These are phyloP conservation scores for Lentinus polychrous DNA, from an alignment of 1,284 basidiomycete genomes.

Conservation along the genomic window DNA sequence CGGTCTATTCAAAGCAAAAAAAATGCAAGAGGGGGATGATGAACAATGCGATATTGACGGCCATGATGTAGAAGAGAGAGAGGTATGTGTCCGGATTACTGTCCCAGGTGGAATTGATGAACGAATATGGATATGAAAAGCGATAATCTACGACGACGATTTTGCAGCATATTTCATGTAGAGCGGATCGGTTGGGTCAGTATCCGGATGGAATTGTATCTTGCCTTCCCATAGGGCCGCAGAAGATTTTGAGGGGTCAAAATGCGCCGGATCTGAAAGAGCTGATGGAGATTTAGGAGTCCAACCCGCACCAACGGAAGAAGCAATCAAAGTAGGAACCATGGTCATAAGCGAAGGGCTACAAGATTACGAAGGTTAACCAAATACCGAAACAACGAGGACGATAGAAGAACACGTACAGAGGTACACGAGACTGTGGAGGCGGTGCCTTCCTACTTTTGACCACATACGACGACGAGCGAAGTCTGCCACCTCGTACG, in stretches of 20 bases:
- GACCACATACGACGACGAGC: conserved; percentile 76
- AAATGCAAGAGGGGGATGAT: no score
- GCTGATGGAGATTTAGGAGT: conserved; percentile 47
- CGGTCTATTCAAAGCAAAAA: neutral
- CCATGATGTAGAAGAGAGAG: neutral
- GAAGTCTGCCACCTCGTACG: conserved; percentile 80
- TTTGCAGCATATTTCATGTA: neutral
- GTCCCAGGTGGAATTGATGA: no score
- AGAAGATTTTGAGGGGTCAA: conserved; percentile 74
- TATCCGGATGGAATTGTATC: conserved; percentile 83
- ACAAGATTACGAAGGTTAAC: conserved; percentile 12
- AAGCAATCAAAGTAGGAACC: conserved; percentile 82
- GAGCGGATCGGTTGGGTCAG: conserved; percentile 42
- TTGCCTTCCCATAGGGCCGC: conserved; percentile 78
- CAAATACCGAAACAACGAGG: conserved; percentile 14
- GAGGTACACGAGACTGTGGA: conserved; percentile 35
- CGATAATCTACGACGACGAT: neutral
- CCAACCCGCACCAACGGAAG: conserved; percentile 81
- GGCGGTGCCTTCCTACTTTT: conserved; percentile 62
- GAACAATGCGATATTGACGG: neutral
- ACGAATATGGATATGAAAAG: no score
- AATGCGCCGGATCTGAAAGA: conserved; percentile 67
- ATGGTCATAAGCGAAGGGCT: conserved; percentile 76
- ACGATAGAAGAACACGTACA: conserved; percentile 20
- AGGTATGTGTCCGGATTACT: neutral